A percentile compares a stretch with the other conserved stretches of the same genome.
phyloP scores from a whole-genome alignment of 129 eudicot species.

The Chrysanthemum makinoi region DNA sequence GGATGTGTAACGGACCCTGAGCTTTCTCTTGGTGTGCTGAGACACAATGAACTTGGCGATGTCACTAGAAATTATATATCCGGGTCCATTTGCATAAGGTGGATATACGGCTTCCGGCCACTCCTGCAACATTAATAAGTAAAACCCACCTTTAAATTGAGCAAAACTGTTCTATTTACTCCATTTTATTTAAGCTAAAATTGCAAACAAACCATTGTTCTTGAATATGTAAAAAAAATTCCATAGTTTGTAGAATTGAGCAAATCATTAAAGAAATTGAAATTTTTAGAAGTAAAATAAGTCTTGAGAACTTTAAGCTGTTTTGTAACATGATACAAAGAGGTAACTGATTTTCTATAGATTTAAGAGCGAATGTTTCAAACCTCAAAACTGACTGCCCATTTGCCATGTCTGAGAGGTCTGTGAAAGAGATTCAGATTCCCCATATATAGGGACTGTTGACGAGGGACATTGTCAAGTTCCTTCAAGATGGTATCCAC shows the following conservation, averaged over 20 bases:
- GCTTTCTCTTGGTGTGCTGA: slow-evolving; percentile 50
- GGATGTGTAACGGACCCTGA: slow-evolving; percentile 55
- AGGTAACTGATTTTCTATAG: not conserved
- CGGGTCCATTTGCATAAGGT: slow-evolving; percentile 94
- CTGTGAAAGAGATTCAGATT: slow-evolving; percentile 81
- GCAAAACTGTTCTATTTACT: not conserved
- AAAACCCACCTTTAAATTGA: slow-evolving; percentile 5
- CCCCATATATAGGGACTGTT: slow-evolving; percentile 76
- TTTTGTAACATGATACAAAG: slow-evolving; percentile 11
- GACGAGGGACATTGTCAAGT: slow-evolving; percentile 44
- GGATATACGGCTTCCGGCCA: slow-evolving; percentile 94
- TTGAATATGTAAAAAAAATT: not conserved
- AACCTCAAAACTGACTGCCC: slow-evolving; percentile 97
- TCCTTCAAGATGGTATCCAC: slow-evolving; percentile 65
- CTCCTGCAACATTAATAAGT: slow-evolving; percentile 56
- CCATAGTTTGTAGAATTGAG: not conserved
- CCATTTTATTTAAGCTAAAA: not conserved
- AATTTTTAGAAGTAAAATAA: not conserved
- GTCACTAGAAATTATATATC: slow-evolving; percentile 73
- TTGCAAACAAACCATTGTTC: slow-evolving; percentile 1
- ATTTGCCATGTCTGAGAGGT: slow-evolving; percentile 91
- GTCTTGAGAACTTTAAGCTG: slow-evolving; percentile 7
- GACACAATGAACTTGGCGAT: slow-evolving; percentile 67
- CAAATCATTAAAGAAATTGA: not conserved
- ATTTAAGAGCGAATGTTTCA: not conserved